Evolutionary conservation across 2,329 filamentous ascomycete species (phyloP).

Genomic region (Gnomoniopsis sp.): DNA sequence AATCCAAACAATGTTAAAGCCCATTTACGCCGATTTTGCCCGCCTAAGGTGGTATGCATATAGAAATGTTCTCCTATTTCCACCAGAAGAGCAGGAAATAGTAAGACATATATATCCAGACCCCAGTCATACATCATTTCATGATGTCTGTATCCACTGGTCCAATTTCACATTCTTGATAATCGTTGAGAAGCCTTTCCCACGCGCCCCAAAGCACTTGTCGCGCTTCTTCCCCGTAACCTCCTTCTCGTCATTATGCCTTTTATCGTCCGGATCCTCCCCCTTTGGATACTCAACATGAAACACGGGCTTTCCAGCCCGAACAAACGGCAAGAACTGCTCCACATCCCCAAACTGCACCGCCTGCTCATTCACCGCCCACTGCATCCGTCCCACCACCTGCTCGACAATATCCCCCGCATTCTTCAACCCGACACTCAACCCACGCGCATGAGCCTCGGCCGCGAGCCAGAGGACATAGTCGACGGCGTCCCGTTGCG

Average conservation of each 20-base stretch:
- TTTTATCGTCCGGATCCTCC: constrained; percentile 14
- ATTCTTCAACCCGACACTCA: constrained; percentile 57
- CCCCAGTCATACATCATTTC: background rate
- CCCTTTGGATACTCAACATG: constrained; percentile 58
- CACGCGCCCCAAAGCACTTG: constrained; percentile 19
- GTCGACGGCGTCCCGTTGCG: constrained; percentile 40
- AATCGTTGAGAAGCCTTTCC: constrained; percentile 17
- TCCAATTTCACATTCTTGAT: constrained; percentile 17
- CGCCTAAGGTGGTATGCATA: too few species aligned
- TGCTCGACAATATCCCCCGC: constrained; percentile 43
- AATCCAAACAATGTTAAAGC: too few species aligned
- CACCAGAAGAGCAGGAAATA: too few species aligned
- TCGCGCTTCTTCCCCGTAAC: constrained; percentile 31
- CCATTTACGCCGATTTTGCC: too few species aligned
- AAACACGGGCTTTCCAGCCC: constrained; percentile 54
- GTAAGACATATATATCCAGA: too few species aligned
- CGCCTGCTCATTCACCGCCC: constrained; percentile 58
- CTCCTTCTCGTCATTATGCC: constrained; percentile 31
- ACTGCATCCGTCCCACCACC: constrained; percentile 41
- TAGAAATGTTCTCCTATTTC: too few species aligned
- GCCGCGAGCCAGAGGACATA: constrained; percentile 50
- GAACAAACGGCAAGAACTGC: constrained; percentile 45
- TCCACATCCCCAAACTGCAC: constrained; percentile 49
- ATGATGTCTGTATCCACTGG: constrained; percentile 16
- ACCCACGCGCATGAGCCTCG: constrained; percentile 38